A percentile compares a stretch with the other conserved stretches of the same genome.
Conservation (phyloP, 768 basidiomycete genomes). For the Boletus edulis region DNA sequence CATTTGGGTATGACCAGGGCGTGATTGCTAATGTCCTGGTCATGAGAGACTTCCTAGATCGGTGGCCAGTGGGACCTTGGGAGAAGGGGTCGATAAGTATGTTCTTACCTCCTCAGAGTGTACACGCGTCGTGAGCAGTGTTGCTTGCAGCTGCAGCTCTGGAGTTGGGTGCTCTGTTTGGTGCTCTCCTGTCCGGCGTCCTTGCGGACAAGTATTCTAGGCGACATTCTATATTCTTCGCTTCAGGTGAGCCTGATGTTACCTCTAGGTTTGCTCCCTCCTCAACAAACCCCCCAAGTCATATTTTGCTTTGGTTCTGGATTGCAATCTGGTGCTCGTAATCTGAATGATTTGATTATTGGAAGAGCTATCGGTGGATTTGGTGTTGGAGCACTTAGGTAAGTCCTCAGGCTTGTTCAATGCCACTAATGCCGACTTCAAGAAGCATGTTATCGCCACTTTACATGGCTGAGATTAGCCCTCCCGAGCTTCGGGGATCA, state of each 20-base stretch:
- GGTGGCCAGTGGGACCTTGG: slow-evolving; percentile 70
- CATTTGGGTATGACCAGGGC: slow-evolving; percentile 84
- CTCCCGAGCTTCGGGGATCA: slow-evolving; percentile 77
- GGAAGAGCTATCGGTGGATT: slow-evolving; percentile 77
- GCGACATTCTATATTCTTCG: slow-evolving; percentile 60
- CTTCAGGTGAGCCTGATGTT: slow-evolving; percentile 51
- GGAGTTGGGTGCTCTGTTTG: slow-evolving; percentile 78
- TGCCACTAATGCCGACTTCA: slow-evolving; percentile 1
- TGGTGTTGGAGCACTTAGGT: slow-evolving; percentile 79
- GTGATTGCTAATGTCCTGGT: slow-evolving; percentile 86
- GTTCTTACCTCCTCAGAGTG: slow-evolving; percentile 18
- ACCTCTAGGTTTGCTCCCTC: neutral
- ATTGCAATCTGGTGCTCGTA: slow-evolving; percentile 62
- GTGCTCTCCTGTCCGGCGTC: slow-evolving; percentile 64
- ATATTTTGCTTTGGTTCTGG: slow-evolving; percentile 72
- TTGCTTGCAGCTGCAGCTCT: slow-evolving; percentile 60
- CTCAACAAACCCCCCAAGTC: slow-evolving; percentile 35
- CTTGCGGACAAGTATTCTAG: slow-evolving; percentile 69
- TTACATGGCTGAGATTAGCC: slow-evolving; percentile 84
- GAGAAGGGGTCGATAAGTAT: slow-evolving; percentile 78
- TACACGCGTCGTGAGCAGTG: neutral
- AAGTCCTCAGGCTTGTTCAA: slow-evolving; percentile 11
- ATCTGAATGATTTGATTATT: slow-evolving; percentile 54
- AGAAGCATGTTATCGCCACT: slow-evolving; percentile 73
- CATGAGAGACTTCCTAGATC: slow-evolving; percentile 67